Evolutionary conservation across 768 basidiomycete species (phyloP).

Genomic region (Naganishia onofrii): DNA sequence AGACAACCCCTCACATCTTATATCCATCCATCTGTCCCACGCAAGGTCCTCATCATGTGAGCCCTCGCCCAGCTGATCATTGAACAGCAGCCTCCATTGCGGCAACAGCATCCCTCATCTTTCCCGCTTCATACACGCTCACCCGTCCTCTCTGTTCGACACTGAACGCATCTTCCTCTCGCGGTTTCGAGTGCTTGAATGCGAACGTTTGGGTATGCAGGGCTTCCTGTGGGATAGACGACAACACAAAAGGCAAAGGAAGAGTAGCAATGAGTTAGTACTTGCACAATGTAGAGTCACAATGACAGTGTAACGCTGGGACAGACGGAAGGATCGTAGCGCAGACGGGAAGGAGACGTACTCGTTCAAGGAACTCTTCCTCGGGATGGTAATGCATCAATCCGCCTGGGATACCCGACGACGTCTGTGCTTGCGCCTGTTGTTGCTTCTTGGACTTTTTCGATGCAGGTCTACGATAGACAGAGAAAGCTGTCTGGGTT

Average conservation of each 20-base stretch:
- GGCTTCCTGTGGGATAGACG: constrained; percentile 55
- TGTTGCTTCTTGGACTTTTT: constrained; percentile 53
- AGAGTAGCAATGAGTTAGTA: constrained; percentile 4
- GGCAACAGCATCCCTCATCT: constrained; percentile 22
- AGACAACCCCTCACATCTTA: not conserved
- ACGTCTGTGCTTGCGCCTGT: constrained; percentile 44
- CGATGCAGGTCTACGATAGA: not conserved
- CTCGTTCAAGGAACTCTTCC: constrained; percentile 70
- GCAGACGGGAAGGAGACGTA: constrained; percentile 53
- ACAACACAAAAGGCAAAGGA: not conserved
- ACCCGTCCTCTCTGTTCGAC: constrained; percentile 67
- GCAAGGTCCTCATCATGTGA: too few species aligned
- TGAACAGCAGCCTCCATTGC: constrained; percentile 28
- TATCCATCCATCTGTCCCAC: not conserved
- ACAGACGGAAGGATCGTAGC: too few species aligned
- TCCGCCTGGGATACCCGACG: constrained; percentile 53
- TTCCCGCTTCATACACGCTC: constrained; percentile 53
- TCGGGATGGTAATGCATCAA: constrained; percentile 80
- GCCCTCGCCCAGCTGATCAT: too few species aligned
- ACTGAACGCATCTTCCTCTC: constrained; percentile 68
- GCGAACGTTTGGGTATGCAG: constrained; percentile 59
- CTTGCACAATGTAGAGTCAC: constrained; percentile 16
- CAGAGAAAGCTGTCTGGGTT: not conserved
- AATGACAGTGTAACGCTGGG: too few species aligned
- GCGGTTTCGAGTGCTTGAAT: constrained; percentile 59